phyloP scores from a whole-genome alignment of 495 filamentous ascomycete genomes.

The Immersiella caudata region DNA sequence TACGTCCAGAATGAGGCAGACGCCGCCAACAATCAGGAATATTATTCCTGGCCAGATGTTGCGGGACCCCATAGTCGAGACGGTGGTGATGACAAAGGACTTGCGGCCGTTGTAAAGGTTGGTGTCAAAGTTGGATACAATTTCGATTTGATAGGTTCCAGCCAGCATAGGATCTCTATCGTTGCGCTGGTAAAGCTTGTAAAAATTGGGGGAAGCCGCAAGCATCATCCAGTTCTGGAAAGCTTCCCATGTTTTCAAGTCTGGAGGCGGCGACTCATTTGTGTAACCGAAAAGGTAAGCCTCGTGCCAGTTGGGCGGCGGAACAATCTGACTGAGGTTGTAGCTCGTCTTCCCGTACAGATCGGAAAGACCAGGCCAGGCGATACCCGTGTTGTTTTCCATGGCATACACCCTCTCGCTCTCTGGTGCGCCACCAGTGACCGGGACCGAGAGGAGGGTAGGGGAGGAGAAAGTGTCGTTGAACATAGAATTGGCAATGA shows the following conservation, averaged over 20 bases:
- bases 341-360: conserved; percentile 74
- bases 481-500: conserved; percentile 96
- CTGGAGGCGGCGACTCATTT: conserved; percentile 60
- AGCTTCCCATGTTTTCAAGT: conserved; percentile 70
- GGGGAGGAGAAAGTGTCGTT: conserved; percentile 86
- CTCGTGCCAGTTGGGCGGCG: conserved; percentile 82
- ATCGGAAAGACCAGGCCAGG: conserved; percentile 80
- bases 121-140: conserved; percentile 72
- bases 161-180: conserved; percentile 65
- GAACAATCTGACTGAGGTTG: conserved; percentile 59
- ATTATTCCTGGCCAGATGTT: conserved; percentile 97
- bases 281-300: conserved; percentile 69
- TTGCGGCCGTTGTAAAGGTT: conserved; percentile 88
- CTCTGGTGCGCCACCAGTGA: conserved; percentile 24
- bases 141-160: conserved; percentile 65
- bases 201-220: conserved; percentile 92
- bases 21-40: conserved; percentile 89
- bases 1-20: conserved; percentile 85
- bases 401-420: conserved; percentile 63
- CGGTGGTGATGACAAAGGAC: conserved; percentile 85
- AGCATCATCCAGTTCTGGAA: conserved; percentile 99
- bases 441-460: conserved; percentile 50
- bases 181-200: conserved; percentile 84
- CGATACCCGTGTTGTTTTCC: conserved; percentile 71
- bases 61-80: conserved; percentile 92